These are phyloP conservation scores for Alternaria consortialis DNA, from an alignment of 2,329 filamentous ascomycete genomes.

Conservation along the genomic window DNA sequence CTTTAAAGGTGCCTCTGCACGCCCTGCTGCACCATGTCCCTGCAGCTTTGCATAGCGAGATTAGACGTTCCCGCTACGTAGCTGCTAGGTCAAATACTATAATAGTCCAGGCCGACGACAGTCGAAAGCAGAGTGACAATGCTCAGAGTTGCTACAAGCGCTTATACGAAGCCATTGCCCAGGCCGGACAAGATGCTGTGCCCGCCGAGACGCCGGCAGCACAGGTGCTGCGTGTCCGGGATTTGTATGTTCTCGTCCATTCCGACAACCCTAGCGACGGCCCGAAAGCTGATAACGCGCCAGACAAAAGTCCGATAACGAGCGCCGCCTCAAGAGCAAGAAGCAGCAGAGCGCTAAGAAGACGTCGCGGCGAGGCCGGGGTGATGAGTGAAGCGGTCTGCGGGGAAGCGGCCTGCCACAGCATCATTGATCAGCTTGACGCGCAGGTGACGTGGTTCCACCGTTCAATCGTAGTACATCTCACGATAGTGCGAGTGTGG, in stretches of 20 bases:
- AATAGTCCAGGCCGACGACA: conserved; percentile 70
- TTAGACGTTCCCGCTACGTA: conserved; percentile 64
- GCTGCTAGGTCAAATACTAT: conserved; percentile 63
- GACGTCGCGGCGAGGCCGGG: conserved; percentile 58
- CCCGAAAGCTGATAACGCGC: conserved; percentile 31
- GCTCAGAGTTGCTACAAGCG: conserved; percentile 67
- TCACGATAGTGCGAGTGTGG: conserved; percentile 25
- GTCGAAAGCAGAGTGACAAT: conserved; percentile 68
- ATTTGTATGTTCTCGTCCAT: conserved; percentile 61
- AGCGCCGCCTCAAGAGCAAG: conserved; percentile 65
- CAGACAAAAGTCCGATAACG: conserved; percentile 67
- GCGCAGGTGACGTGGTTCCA: conserved; percentile 33
- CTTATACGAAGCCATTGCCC: conserved; percentile 63
- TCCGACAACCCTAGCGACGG: conserved; percentile 24
- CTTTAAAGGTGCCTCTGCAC: conserved; percentile 64
- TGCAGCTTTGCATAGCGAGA: conserved; percentile 59
- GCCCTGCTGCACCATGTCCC: conserved; percentile 65
- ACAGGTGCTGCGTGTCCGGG: conserved; percentile 64
- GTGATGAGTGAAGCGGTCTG: conserved; percentile 42
- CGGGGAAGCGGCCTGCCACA: conserved; percentile 18
- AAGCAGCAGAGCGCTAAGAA: conserved; percentile 71
- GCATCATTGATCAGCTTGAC: conserved; percentile 10
- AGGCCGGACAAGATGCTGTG: conserved; percentile 60
- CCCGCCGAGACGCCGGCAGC: conserved; percentile 68
- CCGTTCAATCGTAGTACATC: conserved; percentile 18